Percentiles rank a stretch among this genome's conserved stretches.
phyloP scores from a whole-genome alignment of 768 basidiomycete species.

The Arthromyces matolae region DNA sequence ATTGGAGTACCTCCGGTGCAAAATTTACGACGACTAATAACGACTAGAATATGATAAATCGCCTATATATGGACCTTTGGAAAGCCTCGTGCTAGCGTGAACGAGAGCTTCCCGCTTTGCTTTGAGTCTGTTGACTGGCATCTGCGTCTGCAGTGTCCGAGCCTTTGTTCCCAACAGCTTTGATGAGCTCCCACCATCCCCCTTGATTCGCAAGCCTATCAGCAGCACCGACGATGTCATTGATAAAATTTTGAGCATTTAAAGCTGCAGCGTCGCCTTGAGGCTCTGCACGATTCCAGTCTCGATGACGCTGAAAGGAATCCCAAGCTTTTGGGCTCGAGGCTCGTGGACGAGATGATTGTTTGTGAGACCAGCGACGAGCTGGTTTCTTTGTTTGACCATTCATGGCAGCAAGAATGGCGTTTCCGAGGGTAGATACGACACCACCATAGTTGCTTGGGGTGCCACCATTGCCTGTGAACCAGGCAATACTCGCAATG shows the following conservation, averaged over 20 bases:
- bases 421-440: constrained; percentile 35
- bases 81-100: constrained; percentile 30
- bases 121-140: constrained; percentile 14
- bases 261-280: constrained; percentile 20
- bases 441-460: constrained; percentile 36
- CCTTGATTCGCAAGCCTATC: constrained; percentile 22
- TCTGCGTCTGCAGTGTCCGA: neutral
- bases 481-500: constrained; percentile 54
- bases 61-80: no score
- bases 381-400: constrained; percentile 29
- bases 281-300: constrained; percentile 51
- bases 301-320: constrained; percentile 54
- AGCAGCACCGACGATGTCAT: constrained; percentile 35
- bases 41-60: neutral
- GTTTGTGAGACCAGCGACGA: constrained; percentile 22
- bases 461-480: constrained; percentile 39
- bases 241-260: constrained; percentile 45
- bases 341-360: constrained; percentile 16
- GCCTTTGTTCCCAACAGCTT: constrained; percentile 14
- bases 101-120: constrained; percentile 22
- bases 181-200: constrained; percentile 31
- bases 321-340: constrained; percentile 54
- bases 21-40: neutral
- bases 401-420: constrained; percentile 41
- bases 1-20: no score